Evolutionary conservation across 768 basidiomycete genomes (phyloP), one percentile per base, ranked within the genome.

Genomic region (Obba rivulosa): DNA sequence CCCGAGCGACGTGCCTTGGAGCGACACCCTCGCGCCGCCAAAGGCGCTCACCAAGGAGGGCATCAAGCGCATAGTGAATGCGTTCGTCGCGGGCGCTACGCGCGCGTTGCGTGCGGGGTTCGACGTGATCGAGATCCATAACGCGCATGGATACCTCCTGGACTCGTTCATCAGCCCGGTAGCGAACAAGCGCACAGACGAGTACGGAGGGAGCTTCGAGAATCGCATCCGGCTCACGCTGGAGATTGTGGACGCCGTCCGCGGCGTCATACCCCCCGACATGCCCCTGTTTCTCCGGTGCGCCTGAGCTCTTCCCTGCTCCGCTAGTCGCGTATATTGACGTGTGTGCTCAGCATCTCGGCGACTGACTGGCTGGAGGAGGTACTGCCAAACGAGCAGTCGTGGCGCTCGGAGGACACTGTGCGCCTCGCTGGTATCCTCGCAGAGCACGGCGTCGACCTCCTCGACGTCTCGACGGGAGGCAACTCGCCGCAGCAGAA

Each of bases 271-370:
- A 55, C 79, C 81, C 0, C 62, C 70, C 3, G 65, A 71, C 11
- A 81, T 80, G 72, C 87, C 91, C 1, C 66, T 92, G 16, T 88
- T 91, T 66, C 69, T 85, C 46, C 74, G 89, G 81, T 80, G 54
- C 22, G 69, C 31, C 2, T 40, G n/a, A 24, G 25, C 5, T 2
- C 18, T 21, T 44, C 31, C 41, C 34, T 11, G 7, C 16, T 8
- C 14, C 23, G 28, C 8, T 25, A 25, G 13, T 20, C 11, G 50
- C 40, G 17, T 17, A 13, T 35, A 35, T 28, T 5, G 16, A 2
- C 41, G 18, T 42, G 41, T n/a, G 17, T 24, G 4, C 49, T 22
- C 38, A 80, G 81, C 18, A 65, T 91, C 20, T 84, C 82, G 36
- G 90, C 79, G 1, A 83, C 80, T 0, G 90, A 91, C 49, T 87